Conservation (phyloP, 768 basidiomycete species). For the Phaffia australis region DNA sequence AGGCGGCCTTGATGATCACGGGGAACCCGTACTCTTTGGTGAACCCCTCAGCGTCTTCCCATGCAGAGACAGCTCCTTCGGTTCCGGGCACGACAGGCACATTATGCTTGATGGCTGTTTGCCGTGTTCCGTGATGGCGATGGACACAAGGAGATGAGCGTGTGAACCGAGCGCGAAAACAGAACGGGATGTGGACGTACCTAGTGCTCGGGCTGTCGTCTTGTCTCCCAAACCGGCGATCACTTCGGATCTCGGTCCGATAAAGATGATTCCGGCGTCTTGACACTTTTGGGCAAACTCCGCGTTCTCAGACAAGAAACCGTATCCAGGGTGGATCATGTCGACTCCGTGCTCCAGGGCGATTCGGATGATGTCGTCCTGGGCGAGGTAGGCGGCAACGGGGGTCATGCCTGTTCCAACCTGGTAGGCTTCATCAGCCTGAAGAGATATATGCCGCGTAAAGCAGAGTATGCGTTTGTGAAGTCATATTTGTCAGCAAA, state of each 20-base stretch:
- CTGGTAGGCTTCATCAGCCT: conserved; percentile 98
- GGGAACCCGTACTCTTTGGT: conserved; percentile 95
- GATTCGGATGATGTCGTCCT: conserved; percentile 91
- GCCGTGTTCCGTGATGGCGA: too few species aligned
- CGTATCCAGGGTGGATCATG: conserved; percentile 99
- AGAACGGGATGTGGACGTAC: background rate
- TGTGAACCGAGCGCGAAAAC: background rate
- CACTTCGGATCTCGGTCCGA: conserved; percentile 88
- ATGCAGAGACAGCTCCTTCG: conserved; percentile 76
- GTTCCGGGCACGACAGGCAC: conserved; percentile 98
- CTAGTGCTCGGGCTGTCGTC: conserved; percentile 49
- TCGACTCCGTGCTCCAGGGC: conserved; percentile 98
- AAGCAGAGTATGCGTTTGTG: background rate
- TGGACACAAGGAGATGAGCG: background rate
- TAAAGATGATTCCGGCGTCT: conserved; percentile 90
- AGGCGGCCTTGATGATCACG: conserved; percentile 98
- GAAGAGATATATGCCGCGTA: too few species aligned
- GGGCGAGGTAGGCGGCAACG: conserved; percentile 91
- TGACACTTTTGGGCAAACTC: conserved; percentile 91
- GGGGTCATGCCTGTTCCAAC: conserved; percentile 94
- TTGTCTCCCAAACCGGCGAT: conserved; percentile 98
- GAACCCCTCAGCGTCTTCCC: conserved; percentile 71
- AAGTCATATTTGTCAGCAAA: background rate
- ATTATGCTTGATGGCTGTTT: conserved; percentile 67
- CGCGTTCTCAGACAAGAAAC: conserved; percentile 96